These are phyloP conservation scores for Barnettozyma californica DNA, from an alignment of 805 yeast genomes.

Conservation along the genomic window DNA sequence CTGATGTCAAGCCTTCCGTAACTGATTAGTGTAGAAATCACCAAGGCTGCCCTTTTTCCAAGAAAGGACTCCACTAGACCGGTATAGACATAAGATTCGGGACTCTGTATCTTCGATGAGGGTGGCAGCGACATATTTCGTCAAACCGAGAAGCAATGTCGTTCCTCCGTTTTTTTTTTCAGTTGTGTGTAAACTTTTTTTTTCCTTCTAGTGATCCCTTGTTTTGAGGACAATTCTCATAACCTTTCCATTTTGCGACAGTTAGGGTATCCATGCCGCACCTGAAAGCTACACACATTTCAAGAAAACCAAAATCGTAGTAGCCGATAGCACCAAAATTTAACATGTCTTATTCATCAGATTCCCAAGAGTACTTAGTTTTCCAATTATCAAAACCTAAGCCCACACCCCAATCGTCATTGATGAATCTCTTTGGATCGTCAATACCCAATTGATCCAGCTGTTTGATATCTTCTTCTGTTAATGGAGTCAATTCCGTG, in stretches of 20 bases:
- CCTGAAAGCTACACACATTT: no score
- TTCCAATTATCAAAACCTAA: slow-evolving; percentile 19
- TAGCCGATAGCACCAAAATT: no score
- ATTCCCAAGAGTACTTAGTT: slow-evolving; percentile 16
- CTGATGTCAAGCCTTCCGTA: slow-evolving; percentile 59
- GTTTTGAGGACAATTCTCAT: neutral
- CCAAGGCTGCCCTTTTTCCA: slow-evolving; percentile 69
- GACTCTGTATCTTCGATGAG: slow-evolving; percentile 47
- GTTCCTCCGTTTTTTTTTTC: neutral
- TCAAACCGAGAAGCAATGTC: neutral
- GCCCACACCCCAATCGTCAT: slow-evolving; percentile 21
- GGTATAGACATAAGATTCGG: slow-evolving; percentile 55
- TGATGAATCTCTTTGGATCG: slow-evolving; percentile 29
- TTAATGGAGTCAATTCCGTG: slow-evolving; percentile 33
- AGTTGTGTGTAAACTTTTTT: neutral
- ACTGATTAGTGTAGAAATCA: slow-evolving; percentile 56
- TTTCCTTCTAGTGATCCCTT: neutral
- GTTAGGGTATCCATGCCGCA: no score
- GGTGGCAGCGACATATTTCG: slow-evolving; percentile 8
- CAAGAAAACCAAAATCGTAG: no score
- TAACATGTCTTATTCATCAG: no score
- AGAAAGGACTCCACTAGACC: slow-evolving; percentile 47
- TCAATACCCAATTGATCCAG: slow-evolving; percentile 30
- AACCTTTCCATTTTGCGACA: neutral
- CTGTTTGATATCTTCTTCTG: slow-evolving; percentile 36